Conservation (phyloP, 2,329 filamentous ascomycete genomes). For the Sarocladium kiliense region DNA sequence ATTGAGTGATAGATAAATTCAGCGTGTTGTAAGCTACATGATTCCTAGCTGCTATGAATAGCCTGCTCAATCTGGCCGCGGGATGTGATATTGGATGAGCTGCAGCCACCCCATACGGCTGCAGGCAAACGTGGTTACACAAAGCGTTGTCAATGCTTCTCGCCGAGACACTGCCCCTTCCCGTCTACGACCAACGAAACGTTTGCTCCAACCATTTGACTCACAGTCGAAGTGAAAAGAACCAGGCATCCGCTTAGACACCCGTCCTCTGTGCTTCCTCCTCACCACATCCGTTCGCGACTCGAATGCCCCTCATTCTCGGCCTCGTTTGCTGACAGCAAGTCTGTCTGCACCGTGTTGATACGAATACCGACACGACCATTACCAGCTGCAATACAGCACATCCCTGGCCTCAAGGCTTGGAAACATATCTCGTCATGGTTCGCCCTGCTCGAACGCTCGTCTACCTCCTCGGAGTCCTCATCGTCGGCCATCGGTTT, state of each 20-base stretch:
- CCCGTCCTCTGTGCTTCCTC: too few species aligned
- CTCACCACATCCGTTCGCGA: too few species aligned
- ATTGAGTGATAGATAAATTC: too few species aligned
- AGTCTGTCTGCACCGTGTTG: too few species aligned
- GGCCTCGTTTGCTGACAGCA: too few species aligned
- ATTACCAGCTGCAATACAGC: too few species aligned
- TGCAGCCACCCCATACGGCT: neutral
- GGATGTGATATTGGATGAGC: neutral
- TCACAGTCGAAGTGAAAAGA: neutral
- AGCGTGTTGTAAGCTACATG: too few species aligned
- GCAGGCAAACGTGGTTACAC: neutral
- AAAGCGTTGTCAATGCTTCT: neutral
- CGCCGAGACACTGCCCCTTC: neutral
- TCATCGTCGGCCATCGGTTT: neutral
- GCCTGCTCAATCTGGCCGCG: neutral
- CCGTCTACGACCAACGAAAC: neutral
- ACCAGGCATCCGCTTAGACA: neutral
- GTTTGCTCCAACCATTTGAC: neutral
- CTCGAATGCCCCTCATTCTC: too few species aligned
- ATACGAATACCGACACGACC: too few species aligned
- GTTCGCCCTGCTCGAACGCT: neutral
- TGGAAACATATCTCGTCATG: conserved; percentile 8
- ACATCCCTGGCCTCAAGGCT: too few species aligned
- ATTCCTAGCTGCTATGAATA: too few species aligned
- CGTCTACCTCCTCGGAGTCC: neutral